phyloP scores from a whole-genome alignment of 129 eudicot genomes.

The Centella asiatica region DNA sequence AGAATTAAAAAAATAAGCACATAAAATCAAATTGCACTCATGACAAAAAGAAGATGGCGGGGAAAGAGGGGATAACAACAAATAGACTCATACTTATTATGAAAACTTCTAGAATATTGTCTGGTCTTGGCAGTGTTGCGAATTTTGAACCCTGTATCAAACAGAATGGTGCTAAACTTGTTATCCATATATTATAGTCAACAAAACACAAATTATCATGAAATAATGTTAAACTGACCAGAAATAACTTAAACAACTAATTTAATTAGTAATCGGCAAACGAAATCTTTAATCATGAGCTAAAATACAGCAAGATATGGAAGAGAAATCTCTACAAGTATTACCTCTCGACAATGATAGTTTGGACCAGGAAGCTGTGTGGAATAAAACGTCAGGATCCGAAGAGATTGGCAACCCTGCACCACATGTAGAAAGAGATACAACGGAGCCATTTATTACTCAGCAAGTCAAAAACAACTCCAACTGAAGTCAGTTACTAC shows the following conservation, averaged over 20 bases:
- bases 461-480: background rate
- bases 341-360: constrained; percentile 68
- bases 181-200: background rate
- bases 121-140: constrained; percentile 10
- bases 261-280: background rate
- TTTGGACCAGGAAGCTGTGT: constrained; percentile 65
- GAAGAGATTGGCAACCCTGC: constrained; percentile 52
- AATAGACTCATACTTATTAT: constrained; percentile 48
- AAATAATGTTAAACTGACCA: background rate
- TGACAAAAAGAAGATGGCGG: background rate
- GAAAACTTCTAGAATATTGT: constrained; percentile 36
- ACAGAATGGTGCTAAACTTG: background rate
- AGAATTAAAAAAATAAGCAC: constrained; percentile 20
- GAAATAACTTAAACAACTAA: background rate
- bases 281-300: background rate
- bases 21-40: background rate
- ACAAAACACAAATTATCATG: background rate
- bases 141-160: constrained; percentile 32
- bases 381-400: constrained; percentile 52
- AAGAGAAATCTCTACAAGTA: background rate
- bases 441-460: background rate
- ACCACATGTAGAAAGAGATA: background rate
- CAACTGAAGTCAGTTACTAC: background rate
- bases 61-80: background rate
- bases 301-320: background rate